Evolutionary conservation across 2,329 filamentous ascomycete genomes (phyloP), one percentile per base, ranked within the genome.

Genomic region (Fusarium incarnatum): DNA sequence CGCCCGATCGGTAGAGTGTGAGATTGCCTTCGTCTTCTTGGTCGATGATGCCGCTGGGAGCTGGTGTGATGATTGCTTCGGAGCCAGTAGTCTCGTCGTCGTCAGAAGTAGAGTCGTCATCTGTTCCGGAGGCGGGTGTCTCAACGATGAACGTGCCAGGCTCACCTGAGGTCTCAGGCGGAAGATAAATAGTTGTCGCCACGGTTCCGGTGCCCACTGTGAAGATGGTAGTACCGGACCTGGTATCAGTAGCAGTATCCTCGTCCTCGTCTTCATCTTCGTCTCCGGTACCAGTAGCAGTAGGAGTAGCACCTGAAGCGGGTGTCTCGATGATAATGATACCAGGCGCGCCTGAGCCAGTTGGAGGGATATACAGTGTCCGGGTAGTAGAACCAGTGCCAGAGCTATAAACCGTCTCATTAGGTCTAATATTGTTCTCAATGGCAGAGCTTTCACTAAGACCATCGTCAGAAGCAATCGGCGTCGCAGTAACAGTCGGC

Each of bases 1-100:
- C 32, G 13, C 56, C 62, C 2, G 62, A 22, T 13, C 64, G 34
- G 20, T 61, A 67, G 2, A 67, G 47, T 6, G 62, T 67, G 13
- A 67, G 22, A 5, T 67, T 67, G 1, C 49, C 49, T 6, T 9
- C 44, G 2, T 0, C 41, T 1, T 25, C 45, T 3, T n/a, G 20
- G 2, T 45, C 44, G 2, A 41, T 6, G 6, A 52, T 22, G 6
- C 30, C 55, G 8, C 20, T 62, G 3, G 55, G 59, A 10, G 32
- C 18, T 4, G 56, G 42, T n/a, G 42, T 56, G 11, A 44, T 47
- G 0, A 22, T 5, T 11, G 58, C 28, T 8, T 42, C 56, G 27
- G 37, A 18, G 4, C 8, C 23, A 3, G 58, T 49, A 9, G 42
- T 7, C 8, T 61, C 28, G 3, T 27, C 22, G 4, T 30, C 22